phyloP scores from a whole-genome alignment of 2,329 filamentous ascomycete species.

The Zymoseptoria brevis region DNA sequence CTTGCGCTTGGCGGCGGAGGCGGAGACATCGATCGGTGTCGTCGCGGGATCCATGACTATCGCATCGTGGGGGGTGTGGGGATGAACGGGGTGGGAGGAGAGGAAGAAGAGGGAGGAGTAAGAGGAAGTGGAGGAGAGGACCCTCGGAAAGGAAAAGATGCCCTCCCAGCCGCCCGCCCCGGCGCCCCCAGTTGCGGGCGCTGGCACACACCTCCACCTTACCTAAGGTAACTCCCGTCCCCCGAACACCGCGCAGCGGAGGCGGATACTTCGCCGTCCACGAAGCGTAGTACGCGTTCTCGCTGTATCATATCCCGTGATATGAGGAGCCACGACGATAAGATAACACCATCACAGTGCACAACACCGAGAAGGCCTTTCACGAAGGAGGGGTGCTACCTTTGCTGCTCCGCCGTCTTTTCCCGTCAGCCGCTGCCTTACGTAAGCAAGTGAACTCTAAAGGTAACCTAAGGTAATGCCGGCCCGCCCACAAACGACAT shows the following conservation, averaged over 20 bases:
- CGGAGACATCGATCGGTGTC: slow-evolving; percentile 1
- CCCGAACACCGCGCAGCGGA: no score
- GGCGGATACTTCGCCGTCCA: background rate
- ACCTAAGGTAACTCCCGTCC: no score
- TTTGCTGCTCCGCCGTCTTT: no score
- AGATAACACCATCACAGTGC: no score
- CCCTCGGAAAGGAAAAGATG: slow-evolving; percentile 3
- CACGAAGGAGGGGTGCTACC: no score
- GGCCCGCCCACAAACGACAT: background rate
- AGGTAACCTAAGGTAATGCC: background rate
- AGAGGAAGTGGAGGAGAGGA: slow-evolving; percentile 8
- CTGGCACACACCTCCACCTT: no score
- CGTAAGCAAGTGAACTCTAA: background rate
- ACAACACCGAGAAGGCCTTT: no score
- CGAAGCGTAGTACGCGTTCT: background rate
- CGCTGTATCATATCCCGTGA: background rate
- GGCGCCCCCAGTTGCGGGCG: no score
- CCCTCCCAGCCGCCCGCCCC: no score
- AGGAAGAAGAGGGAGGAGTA: slow-evolving; percentile 5
- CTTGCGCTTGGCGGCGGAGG: slow-evolving; percentile 40
- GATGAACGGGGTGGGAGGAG: background rate
- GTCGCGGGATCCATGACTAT: slow-evolving; percentile 6
- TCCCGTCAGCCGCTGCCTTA: background rate
- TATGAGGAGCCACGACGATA: background rate
- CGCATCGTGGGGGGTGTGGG: background rate